Evolutionary conservation across 331 rosid genomes (phyloP).

Genomic region (Quercus phellos): DNA sequence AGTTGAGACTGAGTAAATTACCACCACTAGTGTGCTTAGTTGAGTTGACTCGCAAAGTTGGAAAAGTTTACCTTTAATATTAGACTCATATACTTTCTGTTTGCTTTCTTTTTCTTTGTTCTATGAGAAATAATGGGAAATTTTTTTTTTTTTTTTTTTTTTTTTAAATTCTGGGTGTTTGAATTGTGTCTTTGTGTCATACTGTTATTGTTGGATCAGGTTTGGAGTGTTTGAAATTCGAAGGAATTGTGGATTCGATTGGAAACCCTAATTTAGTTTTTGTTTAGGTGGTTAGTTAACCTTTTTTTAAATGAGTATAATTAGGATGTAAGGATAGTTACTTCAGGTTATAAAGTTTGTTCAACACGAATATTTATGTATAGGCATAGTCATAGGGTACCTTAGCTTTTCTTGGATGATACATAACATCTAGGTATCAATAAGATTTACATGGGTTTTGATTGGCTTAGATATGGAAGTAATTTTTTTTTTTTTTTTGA

Average conservation of each 20-base stretch:
- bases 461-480: background rate
- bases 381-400: background rate
- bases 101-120: background rate
- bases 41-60: background rate
- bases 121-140: background rate
- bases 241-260: slow-evolving; percentile 2
- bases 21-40: background rate
- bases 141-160: background rate
- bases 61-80: too few species aligned
- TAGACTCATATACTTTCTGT: too few species aligned
- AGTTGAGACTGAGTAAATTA: background rate
- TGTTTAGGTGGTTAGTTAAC: background rate
- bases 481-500: background rate
- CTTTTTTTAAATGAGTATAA: background rate
- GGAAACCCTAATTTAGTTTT: background rate
- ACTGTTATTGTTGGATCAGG: background rate
- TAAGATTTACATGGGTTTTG: background rate
- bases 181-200: background rate
- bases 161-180: too few species aligned
- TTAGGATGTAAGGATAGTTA: background rate
- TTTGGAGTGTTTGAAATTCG: background rate
- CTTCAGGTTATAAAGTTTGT: background rate
- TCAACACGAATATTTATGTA: background rate
- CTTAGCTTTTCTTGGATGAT: background rate
- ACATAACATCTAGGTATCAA: background rate